phyloP scores from a whole-genome alignment of 2,329 filamentous ascomycete species.

The Fusarium miscanthi region DNA sequence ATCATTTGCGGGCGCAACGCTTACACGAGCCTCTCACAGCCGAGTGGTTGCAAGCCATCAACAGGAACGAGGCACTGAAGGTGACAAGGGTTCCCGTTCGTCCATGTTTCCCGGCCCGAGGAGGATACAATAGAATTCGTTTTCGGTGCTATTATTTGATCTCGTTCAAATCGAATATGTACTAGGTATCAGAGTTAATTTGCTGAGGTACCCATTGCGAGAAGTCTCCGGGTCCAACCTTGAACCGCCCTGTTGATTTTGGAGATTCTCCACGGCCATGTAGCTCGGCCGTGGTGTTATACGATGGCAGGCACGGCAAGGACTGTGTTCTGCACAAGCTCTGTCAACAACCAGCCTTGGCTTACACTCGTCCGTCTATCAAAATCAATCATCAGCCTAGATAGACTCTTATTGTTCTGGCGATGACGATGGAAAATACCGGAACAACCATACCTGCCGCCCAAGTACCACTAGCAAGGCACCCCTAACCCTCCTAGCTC shows the following conservation, averaged over 20 bases:
- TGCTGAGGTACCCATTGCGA: not conserved
- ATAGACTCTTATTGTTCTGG: slow-evolving; percentile 1
- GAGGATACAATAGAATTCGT: slow-evolving; percentile 3
- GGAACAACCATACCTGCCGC: slow-evolving; percentile 34
- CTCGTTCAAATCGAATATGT: not conserved
- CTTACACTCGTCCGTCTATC: not conserved
- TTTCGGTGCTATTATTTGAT: slow-evolving; percentile 26
- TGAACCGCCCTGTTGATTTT: not conserved
- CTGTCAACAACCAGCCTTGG: not conserved
- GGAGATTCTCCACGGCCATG: not conserved
- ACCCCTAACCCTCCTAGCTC: slow-evolving; percentile 7
- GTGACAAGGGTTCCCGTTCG: slow-evolving; percentile 26
- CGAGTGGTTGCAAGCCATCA: slow-evolving; percentile 30
- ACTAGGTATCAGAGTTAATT: not conserved
- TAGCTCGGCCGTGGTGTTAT: not conserved
- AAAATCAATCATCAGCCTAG: not conserved
- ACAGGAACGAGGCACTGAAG: slow-evolving; percentile 27
- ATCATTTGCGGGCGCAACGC: slow-evolving; percentile 46
- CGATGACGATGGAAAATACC: slow-evolving; percentile 38
- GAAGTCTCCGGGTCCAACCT: not conserved
- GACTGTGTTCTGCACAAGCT: not conserved
- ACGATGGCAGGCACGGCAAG: not conserved
- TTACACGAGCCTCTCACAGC: slow-evolving; percentile 39
- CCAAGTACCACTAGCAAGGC: slow-evolving; percentile 17
- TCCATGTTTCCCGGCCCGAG: slow-evolving; percentile 29